phyloP scores from a whole-genome alignment of 106 monocot species.

The Dendrobium officinale region DNA sequence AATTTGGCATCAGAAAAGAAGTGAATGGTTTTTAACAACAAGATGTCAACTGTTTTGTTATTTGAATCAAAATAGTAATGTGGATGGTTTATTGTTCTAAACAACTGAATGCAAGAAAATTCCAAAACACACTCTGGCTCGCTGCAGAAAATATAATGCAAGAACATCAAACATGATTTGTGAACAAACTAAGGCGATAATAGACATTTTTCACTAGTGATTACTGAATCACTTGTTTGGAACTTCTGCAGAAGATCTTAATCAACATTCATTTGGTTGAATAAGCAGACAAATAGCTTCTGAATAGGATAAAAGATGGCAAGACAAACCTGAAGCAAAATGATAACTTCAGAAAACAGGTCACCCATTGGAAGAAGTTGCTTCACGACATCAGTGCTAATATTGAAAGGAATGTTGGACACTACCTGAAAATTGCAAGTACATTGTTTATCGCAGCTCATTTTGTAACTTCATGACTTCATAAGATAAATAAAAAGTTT shows the following conservation, averaged over 20 bases:
- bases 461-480: neutral
- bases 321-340: conserved; percentile 90
- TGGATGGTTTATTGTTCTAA: neutral
- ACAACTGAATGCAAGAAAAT: neutral
- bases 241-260: neutral
- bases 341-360: conserved; percentile 76
- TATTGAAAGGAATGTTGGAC: conserved; percentile 93
- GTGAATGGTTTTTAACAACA: neutral
- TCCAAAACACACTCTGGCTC: neutral
- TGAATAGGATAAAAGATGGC: neutral
- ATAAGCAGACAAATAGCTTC: neutral
- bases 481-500: neutral
- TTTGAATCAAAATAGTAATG: neutral
- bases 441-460: neutral
- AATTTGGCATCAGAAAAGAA: neutral
- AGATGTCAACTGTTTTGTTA: neutral
- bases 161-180: neutral
- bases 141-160: neutral
- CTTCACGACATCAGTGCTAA: conserved; percentile 83
- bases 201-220: neutral
- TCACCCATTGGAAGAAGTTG: conserved; percentile 92
- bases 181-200: neutral
- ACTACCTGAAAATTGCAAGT: conserved; percentile 58
- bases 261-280: neutral
- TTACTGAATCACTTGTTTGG: neutral